A percentile compares a stretch with the other conserved stretches of the same genome.
Evolutionary conservation across 108 stramenopile species (phyloP).

Genomic region (Skeletonema costatum): DNA sequence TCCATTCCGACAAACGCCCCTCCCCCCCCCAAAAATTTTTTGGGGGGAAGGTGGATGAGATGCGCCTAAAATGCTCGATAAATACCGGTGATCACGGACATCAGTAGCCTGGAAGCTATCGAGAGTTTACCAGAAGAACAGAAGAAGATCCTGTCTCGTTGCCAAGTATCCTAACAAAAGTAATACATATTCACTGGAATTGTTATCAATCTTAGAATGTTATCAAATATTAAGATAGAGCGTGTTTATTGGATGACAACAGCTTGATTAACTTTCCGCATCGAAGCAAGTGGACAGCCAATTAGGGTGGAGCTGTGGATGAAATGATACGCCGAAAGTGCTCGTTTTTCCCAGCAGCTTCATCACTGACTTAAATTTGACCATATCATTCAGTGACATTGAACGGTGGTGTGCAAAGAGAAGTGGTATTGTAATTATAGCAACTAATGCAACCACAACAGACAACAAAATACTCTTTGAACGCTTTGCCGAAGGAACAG

Average conservation of each 20-base stretch:
- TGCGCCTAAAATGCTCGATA: slow-evolving; percentile 88
- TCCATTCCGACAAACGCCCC: slow-evolving; percentile 73
- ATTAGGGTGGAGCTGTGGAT: not conserved
- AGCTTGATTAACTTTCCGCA: not conserved
- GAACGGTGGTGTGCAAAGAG: not conserved
- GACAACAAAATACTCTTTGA: not conserved
- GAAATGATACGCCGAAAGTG: not conserved
- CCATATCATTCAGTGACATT: not conserved
- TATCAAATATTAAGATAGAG: not conserved
- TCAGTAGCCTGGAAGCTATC: slow-evolving; percentile 72
- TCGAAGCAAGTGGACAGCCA: not conserved
- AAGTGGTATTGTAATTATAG: not conserved
- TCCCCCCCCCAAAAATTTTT: too few relatives aligned
- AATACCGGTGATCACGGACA: slow-evolving; percentile 65
- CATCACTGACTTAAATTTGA: not conserved
- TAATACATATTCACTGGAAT: not conserved
- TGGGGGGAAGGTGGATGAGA: slow-evolving; percentile 96
- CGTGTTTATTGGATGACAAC: not conserved
- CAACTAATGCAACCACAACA: not conserved
- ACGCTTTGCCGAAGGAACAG: not conserved
- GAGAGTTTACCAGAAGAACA: slow-evolving; percentile 75
- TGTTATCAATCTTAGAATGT: too few relatives aligned
- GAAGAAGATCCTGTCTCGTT: slow-evolving; percentile 58
- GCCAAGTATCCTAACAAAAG: slow-evolving; percentile 59
- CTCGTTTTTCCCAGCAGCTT: not conserved